Evolutionary conservation across 1,284 basidiomycete species (phyloP), one percentile per base, ranked within the genome.

Genomic region (Chalciporus piperatoides): DNA sequence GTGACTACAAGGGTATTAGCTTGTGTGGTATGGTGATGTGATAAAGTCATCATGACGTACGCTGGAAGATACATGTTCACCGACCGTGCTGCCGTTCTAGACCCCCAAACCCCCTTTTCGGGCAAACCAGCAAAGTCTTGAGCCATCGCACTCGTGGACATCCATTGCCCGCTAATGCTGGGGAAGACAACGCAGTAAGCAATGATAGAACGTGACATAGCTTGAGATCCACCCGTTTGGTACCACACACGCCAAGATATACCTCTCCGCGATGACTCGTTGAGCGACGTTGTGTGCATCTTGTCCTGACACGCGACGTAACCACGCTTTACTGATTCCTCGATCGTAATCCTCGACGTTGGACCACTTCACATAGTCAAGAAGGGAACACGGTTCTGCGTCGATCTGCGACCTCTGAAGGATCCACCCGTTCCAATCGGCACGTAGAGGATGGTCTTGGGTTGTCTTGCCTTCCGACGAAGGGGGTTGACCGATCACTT

Each of bases 111-210:
- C 2, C 48, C 38, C 3, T 54, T 49, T 15, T 61, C 41, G 0
- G 74, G 59, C 2, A 79, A 65, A 2, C 83, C 80, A 4, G 79
- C 74, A 61, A 82, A 81, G 36, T 82, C 80, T 58, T 81, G 80
- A 8, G 75, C 79, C 82, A 86, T 88, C 53, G 80, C 72, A 14
- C 68, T 73, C 7, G 78, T 71, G 3, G 82, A 76, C 78, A 78
- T 82, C 76, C 80, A 86, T 8, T 62, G 65, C 2, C 86, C 86
- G 48, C 83, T 85, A 36, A 89, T 60, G 55, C 86, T 88, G 55
- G 49, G 37, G 21, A 43, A 27, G 38, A 17, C 47, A 9, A n/a
- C n/a, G 45, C 35, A 49, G 30, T 46, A 52, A 62, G 12, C 21
- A 41, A 15, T 30, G 17, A 8, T 25, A 35, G 14, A 43, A 4